These are phyloP conservation scores for Leishmania amazonensis DNA, from an alignment of 208 protist species.

Conservation along the genomic window DNA sequence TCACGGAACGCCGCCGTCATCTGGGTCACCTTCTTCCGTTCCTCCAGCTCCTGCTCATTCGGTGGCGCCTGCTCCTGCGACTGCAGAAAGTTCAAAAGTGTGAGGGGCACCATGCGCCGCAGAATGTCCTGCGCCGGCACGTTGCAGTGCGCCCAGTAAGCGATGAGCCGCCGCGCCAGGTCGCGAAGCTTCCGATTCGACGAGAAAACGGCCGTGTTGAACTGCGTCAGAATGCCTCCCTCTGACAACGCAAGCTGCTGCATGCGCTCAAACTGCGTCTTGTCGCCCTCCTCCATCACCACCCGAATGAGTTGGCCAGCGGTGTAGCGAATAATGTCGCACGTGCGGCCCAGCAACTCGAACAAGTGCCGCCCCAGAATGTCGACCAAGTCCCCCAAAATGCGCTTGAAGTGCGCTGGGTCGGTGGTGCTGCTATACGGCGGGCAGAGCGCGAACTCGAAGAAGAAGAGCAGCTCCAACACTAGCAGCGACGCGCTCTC, in stretches of 20 bases:
- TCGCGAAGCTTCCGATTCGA: constrained; percentile 72
- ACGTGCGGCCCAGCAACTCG: constrained; percentile 74
- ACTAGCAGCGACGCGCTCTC: constrained; percentile 87
- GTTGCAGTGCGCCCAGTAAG: constrained; percentile 88
- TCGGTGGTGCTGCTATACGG: constrained; percentile 92
- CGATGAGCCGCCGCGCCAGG: constrained; percentile 81
- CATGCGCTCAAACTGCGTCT: constrained; percentile 80
- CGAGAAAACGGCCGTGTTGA: constrained; percentile 82
- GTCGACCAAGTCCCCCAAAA: constrained; percentile 73
- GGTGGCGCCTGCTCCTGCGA: constrained; percentile 55
- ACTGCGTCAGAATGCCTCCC: constrained; percentile 87
- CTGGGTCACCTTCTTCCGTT: constrained; percentile 49
- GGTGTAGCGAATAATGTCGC: constrained; percentile 77
- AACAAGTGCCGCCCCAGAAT: constrained; percentile 78
- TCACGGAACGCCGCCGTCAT: constrained; percentile 68
- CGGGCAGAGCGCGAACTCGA: constrained; percentile 90
- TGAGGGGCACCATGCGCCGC: constrained; percentile 85
- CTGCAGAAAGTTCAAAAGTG: constrained; percentile 87
- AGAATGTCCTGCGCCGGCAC: constrained; percentile 81
- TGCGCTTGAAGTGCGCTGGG: constrained; percentile 54
- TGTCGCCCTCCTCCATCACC: constrained; percentile 91
- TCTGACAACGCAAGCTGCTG: constrained; percentile 84
- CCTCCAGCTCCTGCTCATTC: constrained; percentile 61
- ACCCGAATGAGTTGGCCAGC: constrained; percentile 91
- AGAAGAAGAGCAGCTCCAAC: constrained; percentile 83